These are phyloP conservation scores for Phytophthora citricola DNA, from an alignment of 352 stramenopile species.

Conservation along the genomic window DNA sequence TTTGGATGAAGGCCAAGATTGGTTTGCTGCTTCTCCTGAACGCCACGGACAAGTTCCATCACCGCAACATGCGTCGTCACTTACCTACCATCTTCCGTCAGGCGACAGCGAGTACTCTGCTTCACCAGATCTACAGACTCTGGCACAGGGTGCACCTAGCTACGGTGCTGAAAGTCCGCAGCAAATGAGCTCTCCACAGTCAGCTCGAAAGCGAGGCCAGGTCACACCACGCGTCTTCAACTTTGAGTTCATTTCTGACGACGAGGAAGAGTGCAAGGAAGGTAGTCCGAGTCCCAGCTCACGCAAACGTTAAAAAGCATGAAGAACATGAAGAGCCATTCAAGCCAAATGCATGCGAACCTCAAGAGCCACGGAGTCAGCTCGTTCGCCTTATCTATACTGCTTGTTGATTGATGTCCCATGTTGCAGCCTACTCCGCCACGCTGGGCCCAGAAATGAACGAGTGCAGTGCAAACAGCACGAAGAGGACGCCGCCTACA, in stretches of 20 bases:
- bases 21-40: constrained; percentile 26
- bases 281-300: constrained; percentile 7
- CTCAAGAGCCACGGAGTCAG: constrained; percentile 10
- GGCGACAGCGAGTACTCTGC: constrained; percentile 22
- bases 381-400: constrained; percentile 36
- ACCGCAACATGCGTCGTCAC: constrained; percentile 17
- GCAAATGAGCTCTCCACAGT: not conserved
- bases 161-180: not conserved
- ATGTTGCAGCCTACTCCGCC: constrained; percentile 27
- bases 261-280: constrained; percentile 32
- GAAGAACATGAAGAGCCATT: constrained; percentile 20
- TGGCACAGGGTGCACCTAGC: constrained; percentile 14
- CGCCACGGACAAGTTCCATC: constrained; percentile 14
- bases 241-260: constrained; percentile 49
- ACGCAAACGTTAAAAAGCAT: constrained; percentile 19
- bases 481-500: constrained; percentile 96
- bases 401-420: constrained; percentile 20
- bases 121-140: constrained; percentile 22
- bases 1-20: constrained; percentile 25
- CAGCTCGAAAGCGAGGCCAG: constrained; percentile 9
- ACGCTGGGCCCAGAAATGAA: constrained; percentile 88
- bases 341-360: constrained; percentile 25
- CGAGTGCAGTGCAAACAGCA: constrained; percentile 97
- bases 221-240: constrained; percentile 47
- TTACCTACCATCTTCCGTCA: constrained; percentile 18